Conservation (phyloP, 176 grass and related monocot genomes). For the Typha latifolia region DNA sequence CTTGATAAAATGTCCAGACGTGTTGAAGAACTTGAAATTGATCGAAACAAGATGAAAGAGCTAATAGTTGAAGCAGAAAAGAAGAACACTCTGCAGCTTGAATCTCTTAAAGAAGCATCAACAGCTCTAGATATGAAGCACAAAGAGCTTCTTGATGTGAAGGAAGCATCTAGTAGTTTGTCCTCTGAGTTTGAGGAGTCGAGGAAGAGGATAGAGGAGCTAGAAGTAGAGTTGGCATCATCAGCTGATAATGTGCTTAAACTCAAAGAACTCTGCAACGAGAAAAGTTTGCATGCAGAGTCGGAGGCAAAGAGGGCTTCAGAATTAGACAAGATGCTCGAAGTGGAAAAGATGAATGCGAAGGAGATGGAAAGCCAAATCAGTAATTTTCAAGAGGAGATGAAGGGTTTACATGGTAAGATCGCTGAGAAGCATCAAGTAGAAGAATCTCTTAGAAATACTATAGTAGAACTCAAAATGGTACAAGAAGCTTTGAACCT, state of each 20-base stretch:
- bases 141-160: constrained; percentile 53
- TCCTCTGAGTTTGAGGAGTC: constrained; percentile 46
- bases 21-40: constrained; percentile 72
- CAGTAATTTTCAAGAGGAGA: constrained; percentile 47
- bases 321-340: constrained; percentile 68
- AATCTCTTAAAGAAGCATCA: constrained; percentile 61
- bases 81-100: constrained; percentile 49
- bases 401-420: constrained; percentile 51
- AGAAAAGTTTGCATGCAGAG: constrained; percentile 48
- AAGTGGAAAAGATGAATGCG: constrained; percentile 37
- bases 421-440: constrained; percentile 41
- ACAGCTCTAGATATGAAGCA: constrained; percentile 40
- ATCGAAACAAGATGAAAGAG: constrained; percentile 35
- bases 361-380: constrained; percentile 72
- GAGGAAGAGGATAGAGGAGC: constrained; percentile 46
- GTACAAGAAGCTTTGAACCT: constrained; percentile 53
- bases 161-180: constrained; percentile 30
- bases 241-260: constrained; percentile 44
- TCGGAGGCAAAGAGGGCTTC: constrained; percentile 56
- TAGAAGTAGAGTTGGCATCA: constrained; percentile 36
- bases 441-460: constrained; percentile 49
- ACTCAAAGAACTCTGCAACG: constrained; percentile 56
- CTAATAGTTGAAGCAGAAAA: constrained; percentile 59
- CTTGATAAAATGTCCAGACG: constrained; percentile 42
- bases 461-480: constrained; percentile 44